Conservation (phyloP, 208 protist species). For the Kentomonas sorsogonicus region DNA sequence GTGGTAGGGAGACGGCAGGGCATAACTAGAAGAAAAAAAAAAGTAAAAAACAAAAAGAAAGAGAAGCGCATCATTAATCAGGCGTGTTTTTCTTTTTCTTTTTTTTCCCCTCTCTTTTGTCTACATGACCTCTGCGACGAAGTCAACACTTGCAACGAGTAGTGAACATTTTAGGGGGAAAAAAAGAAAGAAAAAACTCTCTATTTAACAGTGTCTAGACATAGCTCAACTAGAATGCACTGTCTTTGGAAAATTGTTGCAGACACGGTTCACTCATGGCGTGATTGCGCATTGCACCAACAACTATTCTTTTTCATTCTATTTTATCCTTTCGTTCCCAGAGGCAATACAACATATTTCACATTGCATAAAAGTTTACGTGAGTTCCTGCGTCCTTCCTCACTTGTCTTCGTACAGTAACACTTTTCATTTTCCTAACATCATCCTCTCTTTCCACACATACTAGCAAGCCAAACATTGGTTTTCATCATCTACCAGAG, state of each 20-base stretch:
- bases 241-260: too few relatives aligned
- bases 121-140: too few relatives aligned
- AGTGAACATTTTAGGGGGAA: conserved; percentile 5
- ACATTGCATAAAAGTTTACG: conserved; percentile 2
- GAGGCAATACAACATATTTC: background rate
- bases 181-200: conserved; percentile 4
- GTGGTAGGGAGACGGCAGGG: background rate
- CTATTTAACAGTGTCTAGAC: too few relatives aligned
- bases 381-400: too few relatives aligned
- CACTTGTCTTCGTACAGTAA: background rate
- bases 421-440: background rate
- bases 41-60: conserved; percentile 24
- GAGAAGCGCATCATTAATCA: conserved; percentile 3
- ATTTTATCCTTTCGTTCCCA: background rate
- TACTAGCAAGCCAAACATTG: too few relatives aligned
- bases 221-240: too few relatives aligned
- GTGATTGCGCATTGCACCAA: too few relatives aligned
- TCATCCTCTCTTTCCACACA: conserved; percentile 2
- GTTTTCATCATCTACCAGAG: too few relatives aligned
- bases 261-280: too few relatives aligned
- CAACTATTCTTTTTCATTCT: background rate
- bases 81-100: conserved; percentile 1
- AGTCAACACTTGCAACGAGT: too few relatives aligned
- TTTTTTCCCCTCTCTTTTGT: too few relatives aligned
- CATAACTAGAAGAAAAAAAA: background rate